Conservation (phyloP, 441 rosid genomes). For the Aquilaria agallochum region DNA sequence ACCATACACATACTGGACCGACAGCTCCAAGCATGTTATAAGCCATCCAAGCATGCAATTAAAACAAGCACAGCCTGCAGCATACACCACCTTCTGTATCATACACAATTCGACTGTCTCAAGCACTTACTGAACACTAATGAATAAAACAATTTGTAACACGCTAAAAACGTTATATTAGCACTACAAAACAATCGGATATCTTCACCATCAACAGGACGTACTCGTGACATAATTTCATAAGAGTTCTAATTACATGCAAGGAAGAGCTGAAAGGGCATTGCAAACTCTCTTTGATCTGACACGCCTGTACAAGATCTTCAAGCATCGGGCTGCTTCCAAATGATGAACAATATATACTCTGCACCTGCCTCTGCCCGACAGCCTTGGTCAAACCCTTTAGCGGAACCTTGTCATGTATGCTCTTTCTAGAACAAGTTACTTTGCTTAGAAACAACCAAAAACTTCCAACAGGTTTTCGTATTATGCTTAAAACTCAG, state of each 20-base stretch:
- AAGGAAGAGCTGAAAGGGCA: constrained; percentile 47
- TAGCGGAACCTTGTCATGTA: constrained; percentile 45
- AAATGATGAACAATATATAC: not conserved
- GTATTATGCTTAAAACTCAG: constrained; percentile 57
- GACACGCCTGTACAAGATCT: constrained; percentile 34
- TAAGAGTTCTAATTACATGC: constrained; percentile 35
- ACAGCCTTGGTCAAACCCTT: constrained; percentile 32
- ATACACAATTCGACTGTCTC: constrained; percentile 10
- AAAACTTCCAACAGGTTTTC: constrained; percentile 31
- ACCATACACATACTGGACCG: too few species aligned
- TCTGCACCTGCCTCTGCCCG: constrained; percentile 6
- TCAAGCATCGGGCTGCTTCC: constrained; percentile 13
- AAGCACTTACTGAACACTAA: not conserved
- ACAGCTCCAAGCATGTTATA: too few species aligned
- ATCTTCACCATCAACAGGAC: too few species aligned
- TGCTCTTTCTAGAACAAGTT: constrained; percentile 22
- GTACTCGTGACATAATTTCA: too few species aligned
- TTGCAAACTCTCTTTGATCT: not conserved
- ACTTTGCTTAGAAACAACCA: constrained; percentile 23
- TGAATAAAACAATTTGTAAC: too few species aligned
- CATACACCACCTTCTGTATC: constrained; percentile 12
- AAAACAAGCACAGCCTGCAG: not conserved
- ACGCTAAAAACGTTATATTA: too few species aligned
- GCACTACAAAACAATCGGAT: too few species aligned
- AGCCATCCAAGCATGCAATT: too few species aligned